Conservation (phyloP, 1,284 basidiomycete genomes). For the Sanguinoderma infundibulare region DNA sequence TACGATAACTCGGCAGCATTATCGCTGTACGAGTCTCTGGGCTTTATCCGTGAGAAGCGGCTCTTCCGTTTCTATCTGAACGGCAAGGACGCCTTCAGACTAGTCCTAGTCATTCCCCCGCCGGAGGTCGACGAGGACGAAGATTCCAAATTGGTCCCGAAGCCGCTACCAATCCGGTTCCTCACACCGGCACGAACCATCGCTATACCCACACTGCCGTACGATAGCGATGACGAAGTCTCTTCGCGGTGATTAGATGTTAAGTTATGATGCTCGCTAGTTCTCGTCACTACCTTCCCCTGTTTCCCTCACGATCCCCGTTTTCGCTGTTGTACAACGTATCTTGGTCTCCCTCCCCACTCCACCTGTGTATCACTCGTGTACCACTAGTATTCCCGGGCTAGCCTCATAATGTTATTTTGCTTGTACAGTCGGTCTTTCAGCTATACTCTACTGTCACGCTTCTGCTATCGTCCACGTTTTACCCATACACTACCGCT, state of each 20-base stretch:
- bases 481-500: neutral
- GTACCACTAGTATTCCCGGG: constrained; percentile 22
- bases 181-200: constrained; percentile 30
- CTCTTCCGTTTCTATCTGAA: constrained; percentile 97
- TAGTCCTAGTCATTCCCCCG: constrained; percentile 64
- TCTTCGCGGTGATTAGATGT: constrained; percentile 28
- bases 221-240: constrained; percentile 33
- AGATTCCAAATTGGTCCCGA: constrained; percentile 8
- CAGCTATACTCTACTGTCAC: neutral
- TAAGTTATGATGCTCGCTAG: neutral
- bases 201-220: constrained; percentile 28
- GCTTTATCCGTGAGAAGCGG: constrained; percentile 96
- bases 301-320: neutral
- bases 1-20: constrained; percentile 90
- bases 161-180: constrained; percentile 20
- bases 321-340: constrained; percentile 22
- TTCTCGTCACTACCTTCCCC: neutral
- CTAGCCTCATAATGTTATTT: constrained; percentile 1
- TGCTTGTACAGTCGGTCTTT: constrained; percentile 4
- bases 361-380: constrained; percentile 14
- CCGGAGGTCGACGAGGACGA: constrained; percentile 24
- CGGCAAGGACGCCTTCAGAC: constrained; percentile 84
- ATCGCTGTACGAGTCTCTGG: constrained; percentile 88
- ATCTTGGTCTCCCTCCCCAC: constrained; percentile 13
- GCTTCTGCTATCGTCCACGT: neutral